Evolutionary conservation across 2,329 filamentous ascomycete species (phyloP), one percentile per base, ranked within the genome.

Genomic region (Fusarium pininemorale): DNA sequence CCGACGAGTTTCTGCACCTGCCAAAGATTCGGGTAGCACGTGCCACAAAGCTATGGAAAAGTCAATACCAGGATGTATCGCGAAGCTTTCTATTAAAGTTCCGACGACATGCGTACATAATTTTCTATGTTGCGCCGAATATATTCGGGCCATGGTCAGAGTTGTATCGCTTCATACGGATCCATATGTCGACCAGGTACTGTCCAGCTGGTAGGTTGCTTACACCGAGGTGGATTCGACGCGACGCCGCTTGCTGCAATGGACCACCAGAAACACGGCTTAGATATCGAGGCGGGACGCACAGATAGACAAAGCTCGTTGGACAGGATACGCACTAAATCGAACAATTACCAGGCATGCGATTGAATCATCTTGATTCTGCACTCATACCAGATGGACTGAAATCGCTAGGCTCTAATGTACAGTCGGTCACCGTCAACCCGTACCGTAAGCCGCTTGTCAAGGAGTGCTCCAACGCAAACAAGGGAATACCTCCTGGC

Each of bases 341-440:
- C 39, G 41, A 48, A 41, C 22, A 35, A 45, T 42, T 63, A 45
- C 24, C 20, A 24, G 44, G 32, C 51, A 55, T 39, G 38, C 45
- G 54, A 28, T 39, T 63, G 26, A 61, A 67, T 61, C 65, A 68
- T 61, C 24, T 41, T 53, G 41, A 44, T 38, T 38, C 39, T 59
- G n/a, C 47, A 56, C 58, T 56, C 39, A 68, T 58, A n/a, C 56
- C 56, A 73, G 73, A 72, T 70, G 71, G 74, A 67, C 69, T 76
- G 70, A 56, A 63, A 66, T 62, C 69, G n/a, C 32, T 53, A 22
- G n/a, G n/a, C 50, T 54, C 50, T 62, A 61, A 30, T 24, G 22
- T 24, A 24, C 48, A 20, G 30, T 24, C 35, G 58, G 44, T 57
- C 68, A 70, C 67, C 56, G 30, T 66, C 62, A 42, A 53, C 59